Percentiles rank a stretch among this genome's conserved stretches.
These are phyloP conservation scores for Echinochloa phyllopogon DNA, from an alignment of 176 grass and related monocot species.

Conservation along the genomic window DNA sequence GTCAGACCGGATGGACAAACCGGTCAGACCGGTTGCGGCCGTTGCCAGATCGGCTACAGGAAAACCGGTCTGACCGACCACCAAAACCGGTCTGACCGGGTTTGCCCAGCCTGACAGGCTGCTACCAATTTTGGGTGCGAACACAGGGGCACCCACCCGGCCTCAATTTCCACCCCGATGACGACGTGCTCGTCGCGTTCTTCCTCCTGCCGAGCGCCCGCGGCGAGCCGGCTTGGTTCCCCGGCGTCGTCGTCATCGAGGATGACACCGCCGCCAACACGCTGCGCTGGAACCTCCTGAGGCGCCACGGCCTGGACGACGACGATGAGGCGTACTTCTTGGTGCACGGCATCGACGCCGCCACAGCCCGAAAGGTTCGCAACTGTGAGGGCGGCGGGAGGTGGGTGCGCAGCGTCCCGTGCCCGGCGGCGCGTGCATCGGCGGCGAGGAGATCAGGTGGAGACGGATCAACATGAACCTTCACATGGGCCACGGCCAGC, in stretches of 20 bases:
- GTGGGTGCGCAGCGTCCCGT: conserved; percentile 3
- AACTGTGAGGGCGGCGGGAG: neutral
- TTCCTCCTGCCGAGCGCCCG: neutral
- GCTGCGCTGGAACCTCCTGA: no score
- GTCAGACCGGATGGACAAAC: no score
- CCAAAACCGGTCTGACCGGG: no score
- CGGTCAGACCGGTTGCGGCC: no score
- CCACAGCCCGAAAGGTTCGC: neutral
- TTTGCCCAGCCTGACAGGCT: no score
- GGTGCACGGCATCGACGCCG: neutral
- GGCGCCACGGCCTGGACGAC: neutral
- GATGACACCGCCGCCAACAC: no score
- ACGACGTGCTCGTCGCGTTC: neutral
- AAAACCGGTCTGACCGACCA: no score
- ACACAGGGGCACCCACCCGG: neutral
- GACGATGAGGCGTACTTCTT: conserved; percentile 6
- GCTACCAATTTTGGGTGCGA: no score
- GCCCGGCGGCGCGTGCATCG: neutral
- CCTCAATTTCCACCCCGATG: neutral
- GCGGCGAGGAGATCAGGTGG: neutral
- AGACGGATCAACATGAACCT: neutral
- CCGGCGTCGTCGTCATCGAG: no score
- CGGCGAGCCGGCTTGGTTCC: no score
- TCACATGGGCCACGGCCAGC: neutral
- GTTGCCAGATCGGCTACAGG: no score